A percentile compares a stretch with the other conserved stretches of the same genome.
These are phyloP conservation scores for Aaosphaeria arxii DNA, from an alignment of 2,329 filamentous ascomycete species.

Conservation along the genomic window DNA sequence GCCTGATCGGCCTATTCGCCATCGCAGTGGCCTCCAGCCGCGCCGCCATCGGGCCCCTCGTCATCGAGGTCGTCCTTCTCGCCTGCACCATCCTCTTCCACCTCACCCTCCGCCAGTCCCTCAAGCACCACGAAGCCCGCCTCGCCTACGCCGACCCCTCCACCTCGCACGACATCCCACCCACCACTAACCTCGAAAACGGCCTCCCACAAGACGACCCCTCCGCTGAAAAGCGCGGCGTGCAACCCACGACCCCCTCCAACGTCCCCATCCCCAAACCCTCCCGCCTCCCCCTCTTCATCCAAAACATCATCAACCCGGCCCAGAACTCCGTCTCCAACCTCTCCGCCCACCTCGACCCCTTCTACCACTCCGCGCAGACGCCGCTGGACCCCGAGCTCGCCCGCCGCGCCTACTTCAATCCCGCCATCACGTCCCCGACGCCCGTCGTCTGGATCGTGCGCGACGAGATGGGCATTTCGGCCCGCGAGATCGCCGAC, in stretches of 20 bases:
- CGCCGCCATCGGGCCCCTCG: constrained; percentile 40
- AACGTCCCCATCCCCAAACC: constrained; percentile 10
- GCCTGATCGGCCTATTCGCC: constrained; percentile 47
- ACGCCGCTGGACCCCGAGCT: constrained; percentile 31
- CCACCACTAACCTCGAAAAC: constrained; percentile 19
- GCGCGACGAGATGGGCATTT: constrained; percentile 43
- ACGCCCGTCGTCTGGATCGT: constrained; percentile 48
- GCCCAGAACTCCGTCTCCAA: constrained; percentile 27
- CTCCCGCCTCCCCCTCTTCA: constrained; percentile 29
- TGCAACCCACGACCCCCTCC: background rate
- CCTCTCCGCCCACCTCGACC: constrained; percentile 28
- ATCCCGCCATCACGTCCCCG: constrained; percentile 43
- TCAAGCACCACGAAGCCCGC: constrained; percentile 29
- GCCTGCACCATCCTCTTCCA: constrained; percentile 41
- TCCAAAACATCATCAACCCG: constrained; percentile 30
- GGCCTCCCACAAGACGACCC: constrained; percentile 1
- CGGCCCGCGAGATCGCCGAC: constrained; percentile 40
- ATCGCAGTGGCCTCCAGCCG: constrained; percentile 35
- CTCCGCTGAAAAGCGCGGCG: constrained; percentile 4
- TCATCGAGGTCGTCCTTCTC: constrained; percentile 42
- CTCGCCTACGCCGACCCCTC: constrained; percentile 25
- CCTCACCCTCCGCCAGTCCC: constrained; percentile 28
- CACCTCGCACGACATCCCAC: constrained; percentile 1
- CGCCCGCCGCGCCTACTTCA: constrained; percentile 42
- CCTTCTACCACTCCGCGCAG: constrained; percentile 31